Evolutionary conservation across 2,329 filamentous ascomycete genomes (phyloP).

Genomic region (Polychaeton citri): DNA sequence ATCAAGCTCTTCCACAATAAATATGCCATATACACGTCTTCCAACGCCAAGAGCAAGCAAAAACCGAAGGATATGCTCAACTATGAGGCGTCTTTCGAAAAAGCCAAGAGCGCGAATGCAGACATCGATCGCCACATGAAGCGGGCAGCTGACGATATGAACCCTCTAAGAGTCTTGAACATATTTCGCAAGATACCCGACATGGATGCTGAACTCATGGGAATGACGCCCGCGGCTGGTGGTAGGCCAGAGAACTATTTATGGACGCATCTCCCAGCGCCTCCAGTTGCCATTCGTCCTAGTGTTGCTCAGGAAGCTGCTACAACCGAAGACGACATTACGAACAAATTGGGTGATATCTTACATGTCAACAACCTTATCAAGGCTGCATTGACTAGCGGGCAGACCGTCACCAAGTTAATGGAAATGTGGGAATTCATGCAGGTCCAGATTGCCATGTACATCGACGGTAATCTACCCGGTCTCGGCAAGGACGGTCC

Average conservation of each 20-base stretch:
- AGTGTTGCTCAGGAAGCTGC: slow-evolving; percentile 87
- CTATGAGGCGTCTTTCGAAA: slow-evolving; percentile 75
- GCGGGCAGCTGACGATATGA: slow-evolving; percentile 88
- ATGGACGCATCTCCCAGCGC: slow-evolving; percentile 91
- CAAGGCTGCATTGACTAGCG: slow-evolving; percentile 66
- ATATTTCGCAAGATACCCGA: slow-evolving; percentile 80
- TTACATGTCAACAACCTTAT: slow-evolving; percentile 84
- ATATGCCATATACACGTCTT: slow-evolving; percentile 77
- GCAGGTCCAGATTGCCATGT: slow-evolving; percentile 89
- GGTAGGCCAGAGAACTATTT: slow-evolving; percentile 92
- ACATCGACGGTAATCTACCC: slow-evolving; percentile 93
- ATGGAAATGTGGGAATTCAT: slow-evolving; percentile 99
- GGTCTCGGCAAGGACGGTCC: slow-evolving; percentile 72
- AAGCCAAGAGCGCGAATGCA: slow-evolving; percentile 61
- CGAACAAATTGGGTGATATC: slow-evolving; percentile 92
- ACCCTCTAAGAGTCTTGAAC: slow-evolving; percentile 76
- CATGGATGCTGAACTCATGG: slow-evolving; percentile 79
- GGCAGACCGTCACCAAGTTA: slow-evolving; percentile 72
- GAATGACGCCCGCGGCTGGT: slow-evolving; percentile 64
- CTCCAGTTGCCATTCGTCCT: slow-evolving; percentile 84
- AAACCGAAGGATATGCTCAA: slow-evolving; percentile 67
- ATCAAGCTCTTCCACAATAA: slow-evolving; percentile 92
- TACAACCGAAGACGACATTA: slow-evolving; percentile 92
- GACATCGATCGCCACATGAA: slow-evolving; percentile 84
- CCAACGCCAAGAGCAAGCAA: slow-evolving; percentile 72